A percentile compares a stretch with the other conserved stretches of the same genome.
These are phyloP conservation scores for Saksenaea vasiformis DNA, from an alignment of 371 early-diverging fungal species.

Conservation along the genomic window DNA sequence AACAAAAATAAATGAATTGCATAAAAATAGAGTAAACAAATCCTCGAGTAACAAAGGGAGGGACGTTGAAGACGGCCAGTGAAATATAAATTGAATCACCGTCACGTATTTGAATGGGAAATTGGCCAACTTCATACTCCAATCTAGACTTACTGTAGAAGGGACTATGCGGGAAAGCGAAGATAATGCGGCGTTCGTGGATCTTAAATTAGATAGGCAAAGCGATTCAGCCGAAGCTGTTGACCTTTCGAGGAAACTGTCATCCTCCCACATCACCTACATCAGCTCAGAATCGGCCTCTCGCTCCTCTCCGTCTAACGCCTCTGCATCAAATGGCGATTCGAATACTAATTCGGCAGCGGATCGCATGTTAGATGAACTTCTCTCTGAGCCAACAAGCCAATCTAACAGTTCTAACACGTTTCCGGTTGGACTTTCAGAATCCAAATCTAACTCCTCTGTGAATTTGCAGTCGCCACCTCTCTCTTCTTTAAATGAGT, in stretches of 20 bases:
- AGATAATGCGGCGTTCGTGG: neutral
- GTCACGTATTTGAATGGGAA: too few relatives aligned
- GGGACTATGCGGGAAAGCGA: neutral
- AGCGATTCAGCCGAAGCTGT: neutral
- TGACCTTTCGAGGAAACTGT: neutral
- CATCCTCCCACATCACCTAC: neutral
- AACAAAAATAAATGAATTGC: too few relatives aligned
- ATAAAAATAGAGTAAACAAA: too few relatives aligned
- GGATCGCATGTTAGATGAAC: slow-evolving; percentile 34
- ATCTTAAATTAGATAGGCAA: neutral
- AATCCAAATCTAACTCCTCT: slow-evolving; percentile 3
- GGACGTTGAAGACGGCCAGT: too few relatives aligned
- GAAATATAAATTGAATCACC: too few relatives aligned
- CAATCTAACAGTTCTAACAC: neutral
- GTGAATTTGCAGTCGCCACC: slow-evolving; percentile 7
- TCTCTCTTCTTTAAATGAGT: neutral
- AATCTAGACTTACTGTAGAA: too few relatives aligned
- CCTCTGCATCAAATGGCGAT: neutral
- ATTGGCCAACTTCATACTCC: too few relatives aligned
- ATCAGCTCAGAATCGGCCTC: neutral
- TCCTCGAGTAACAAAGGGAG: too few relatives aligned
- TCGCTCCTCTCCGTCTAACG: neutral
- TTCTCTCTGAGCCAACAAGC: slow-evolving; percentile 12
- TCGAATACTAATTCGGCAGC: slow-evolving; percentile 12
- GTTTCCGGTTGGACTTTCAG: neutral